A percentile compares a stretch with the other conserved stretches of the same genome.
Conservation (phyloP, 176 grass and related monocot genomes). For the Cenchrus americanus region DNA sequence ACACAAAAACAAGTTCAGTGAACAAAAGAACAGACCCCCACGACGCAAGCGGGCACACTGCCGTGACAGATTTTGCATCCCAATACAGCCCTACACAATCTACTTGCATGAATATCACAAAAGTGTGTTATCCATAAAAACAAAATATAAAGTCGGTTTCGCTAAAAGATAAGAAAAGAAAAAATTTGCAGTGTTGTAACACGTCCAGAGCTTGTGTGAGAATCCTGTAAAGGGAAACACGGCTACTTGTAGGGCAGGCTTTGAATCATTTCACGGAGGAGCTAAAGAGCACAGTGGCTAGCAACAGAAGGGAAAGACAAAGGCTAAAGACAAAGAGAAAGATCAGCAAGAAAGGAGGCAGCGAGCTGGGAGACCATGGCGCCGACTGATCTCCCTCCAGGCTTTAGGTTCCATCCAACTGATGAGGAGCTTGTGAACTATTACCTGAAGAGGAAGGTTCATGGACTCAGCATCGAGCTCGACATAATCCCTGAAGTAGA, state of each 20-base stretch:
- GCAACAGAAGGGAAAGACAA: constrained; percentile 50
- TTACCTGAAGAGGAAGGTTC: constrained; percentile 99
- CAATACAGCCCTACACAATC: constrained; percentile 33
- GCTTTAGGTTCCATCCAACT: constrained; percentile 97
- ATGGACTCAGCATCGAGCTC: constrained; percentile 87
- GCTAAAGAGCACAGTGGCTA: constrained; percentile 47
- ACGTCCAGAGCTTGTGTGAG: constrained; percentile 61
- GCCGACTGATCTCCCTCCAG: constrained; percentile 91
- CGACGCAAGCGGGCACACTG: constrained; percentile 26
- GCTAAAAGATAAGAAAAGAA: constrained; percentile 54
- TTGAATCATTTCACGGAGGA: constrained; percentile 89
- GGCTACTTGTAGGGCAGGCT: constrained; percentile 86
- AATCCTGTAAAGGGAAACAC: constrained; percentile 76
- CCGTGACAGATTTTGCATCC: constrained; percentile 44
- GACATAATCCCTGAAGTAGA: constrained; percentile 97
- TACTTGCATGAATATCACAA: constrained; percentile 45
- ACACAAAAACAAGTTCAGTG: constrained; percentile 62
- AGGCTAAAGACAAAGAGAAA: constrained; percentile 63
- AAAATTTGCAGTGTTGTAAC: constrained; percentile 54
- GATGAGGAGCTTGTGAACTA: constrained; percentile 98
- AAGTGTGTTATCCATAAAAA: constrained; percentile 49
- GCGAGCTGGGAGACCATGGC: constrained; percentile 71
- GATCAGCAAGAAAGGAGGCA: constrained; percentile 46
- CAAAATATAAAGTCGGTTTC: constrained; percentile 40
- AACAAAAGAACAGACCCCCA: constrained; percentile 48